These are phyloP conservation scores for Backusella morwellensis DNA, from an alignment of 192 early-diverging fungal genomes.

Conservation along the genomic window DNA sequence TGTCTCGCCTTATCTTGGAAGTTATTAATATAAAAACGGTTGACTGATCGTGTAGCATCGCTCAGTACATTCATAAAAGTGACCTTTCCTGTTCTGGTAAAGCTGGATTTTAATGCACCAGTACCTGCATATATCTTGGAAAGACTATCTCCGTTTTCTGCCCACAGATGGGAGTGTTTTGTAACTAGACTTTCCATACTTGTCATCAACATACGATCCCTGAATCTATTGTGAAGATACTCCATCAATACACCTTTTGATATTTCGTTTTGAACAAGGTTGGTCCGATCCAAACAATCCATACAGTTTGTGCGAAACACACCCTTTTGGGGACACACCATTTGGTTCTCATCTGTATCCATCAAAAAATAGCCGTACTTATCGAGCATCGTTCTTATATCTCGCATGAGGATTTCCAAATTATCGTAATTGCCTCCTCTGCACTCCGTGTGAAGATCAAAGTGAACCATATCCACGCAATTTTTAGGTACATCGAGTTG, in stretches of 20 bases:
- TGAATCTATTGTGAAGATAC: constrained; percentile 41
- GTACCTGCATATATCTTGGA: constrained; percentile 96
- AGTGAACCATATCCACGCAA: constrained; percentile 63
- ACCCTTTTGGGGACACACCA: constrained; percentile 75
- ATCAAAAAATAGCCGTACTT: constrained; percentile 66
- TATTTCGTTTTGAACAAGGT: constrained; percentile 92
- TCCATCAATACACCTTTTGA: constrained; percentile 49
- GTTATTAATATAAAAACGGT: constrained; percentile 93
- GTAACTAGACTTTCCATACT: constrained; percentile 31
- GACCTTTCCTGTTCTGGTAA: constrained; percentile 87
- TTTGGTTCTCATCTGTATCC: constrained; percentile 54
- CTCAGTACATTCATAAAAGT: constrained; percentile 81
- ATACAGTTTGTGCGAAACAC: constrained; percentile 97
- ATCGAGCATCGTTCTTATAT: constrained; percentile 53
- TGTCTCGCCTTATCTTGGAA: constrained; percentile 95
- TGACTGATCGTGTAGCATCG: constrained; percentile 91
- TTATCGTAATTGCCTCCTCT: constrained; percentile 81
- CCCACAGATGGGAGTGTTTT: constrained; percentile 71
- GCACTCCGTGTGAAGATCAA: constrained; percentile 83
- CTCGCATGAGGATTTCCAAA: constrained; percentile 52
- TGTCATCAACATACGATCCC: constrained; percentile 15
- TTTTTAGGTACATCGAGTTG: constrained; percentile 42
- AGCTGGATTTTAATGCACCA: constrained; percentile 89
- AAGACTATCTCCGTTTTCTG: constrained; percentile 87
- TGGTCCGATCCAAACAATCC: constrained; percentile 99